Base-by-base conservation (phyloP, 352 stramenopile genomes). In the Pythium plurisporium region DNA sequence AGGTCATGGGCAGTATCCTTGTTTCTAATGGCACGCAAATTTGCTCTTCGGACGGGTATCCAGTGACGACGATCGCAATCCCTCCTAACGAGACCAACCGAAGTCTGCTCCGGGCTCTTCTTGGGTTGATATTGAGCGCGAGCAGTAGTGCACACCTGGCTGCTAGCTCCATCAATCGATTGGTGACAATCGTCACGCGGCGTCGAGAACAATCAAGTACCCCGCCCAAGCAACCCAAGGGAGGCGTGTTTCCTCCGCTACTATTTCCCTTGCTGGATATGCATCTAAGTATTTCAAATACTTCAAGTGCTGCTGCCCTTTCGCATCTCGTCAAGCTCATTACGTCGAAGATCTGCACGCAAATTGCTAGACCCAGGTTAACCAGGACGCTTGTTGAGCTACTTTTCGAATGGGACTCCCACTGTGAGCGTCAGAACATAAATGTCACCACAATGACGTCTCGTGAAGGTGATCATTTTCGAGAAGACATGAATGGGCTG, bases 341-440 rank as follows among this genome's bases (percentile, higher is more conserved):
- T 19, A 48, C 47, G 15, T 12, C 34, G n/a, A 22, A 14, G 10
- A 29, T 59, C 25, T 45, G 51, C 22, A 36, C 20, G 14, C 22
- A 49, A 8, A n/a, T 31, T 27, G 23, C 43, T 5, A 44, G 38
- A 6, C 12, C 5, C 4, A 29, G 14, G 9, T 48, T 60, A 5
- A n/a, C 55, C 4, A 9, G 36, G 19, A 36, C 15, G 12, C 36
- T 65, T 14, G 36, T 52, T 3, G 4, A 25, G 19, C 20, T 65
- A 22, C 36, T 65, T 15, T 46, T 33, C 25, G 33, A 41, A 33
- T 65, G 49, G 59, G 59, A 65, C 20, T 37, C 4, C 9, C 45
- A 60, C 17, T 45, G 41, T 17, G 49, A 59, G 19, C 41, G 47
- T n/a, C 22, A 40, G 1, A 49, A 4, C 9, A 17, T 6, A 47